Evolutionary conservation across 1,139 yeast species (phyloP).

Genomic region (Scheffersomyces quercinus): DNA sequence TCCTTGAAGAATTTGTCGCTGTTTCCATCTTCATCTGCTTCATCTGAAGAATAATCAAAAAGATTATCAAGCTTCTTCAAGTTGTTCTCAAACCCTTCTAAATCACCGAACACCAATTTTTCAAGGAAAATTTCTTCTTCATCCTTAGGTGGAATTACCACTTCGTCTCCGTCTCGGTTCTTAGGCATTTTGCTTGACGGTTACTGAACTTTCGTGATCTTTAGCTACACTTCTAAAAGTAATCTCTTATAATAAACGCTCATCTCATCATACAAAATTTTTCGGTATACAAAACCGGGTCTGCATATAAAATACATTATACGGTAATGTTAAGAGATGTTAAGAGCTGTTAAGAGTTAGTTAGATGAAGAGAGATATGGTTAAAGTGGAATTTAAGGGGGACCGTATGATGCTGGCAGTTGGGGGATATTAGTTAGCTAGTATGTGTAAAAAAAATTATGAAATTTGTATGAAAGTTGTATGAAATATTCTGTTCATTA

Average conservation of each 20-base stretch:
- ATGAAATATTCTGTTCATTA: too few relatives aligned
- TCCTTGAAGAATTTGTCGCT: constrained; percentile 30
- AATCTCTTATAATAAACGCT: neutral
- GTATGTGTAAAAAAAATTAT: too few relatives aligned
- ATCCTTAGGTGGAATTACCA: constrained; percentile 66
- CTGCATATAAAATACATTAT: too few relatives aligned
- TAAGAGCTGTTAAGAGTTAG: too few relatives aligned
- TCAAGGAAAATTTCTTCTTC: constrained; percentile 79
- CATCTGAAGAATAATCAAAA: constrained; percentile 49
- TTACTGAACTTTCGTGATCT: neutral
- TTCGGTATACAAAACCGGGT: too few relatives aligned
- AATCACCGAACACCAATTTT: constrained; percentile 87
- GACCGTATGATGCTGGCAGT: too few relatives aligned
- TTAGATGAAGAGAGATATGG: too few relatives aligned
- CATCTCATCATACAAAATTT: neutral
- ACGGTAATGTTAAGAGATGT: too few relatives aligned
- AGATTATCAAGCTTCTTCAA: constrained; percentile 60
- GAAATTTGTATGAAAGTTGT: too few relatives aligned
- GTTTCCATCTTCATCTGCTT: constrained; percentile 32
- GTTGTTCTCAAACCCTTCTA: constrained; percentile 71
- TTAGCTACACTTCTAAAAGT: neutral
- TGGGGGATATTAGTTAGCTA: too few relatives aligned
- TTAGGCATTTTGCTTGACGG: constrained; percentile 19
- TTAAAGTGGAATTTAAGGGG: too few relatives aligned
- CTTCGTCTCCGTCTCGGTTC: constrained; percentile 28